Evolutionary conservation across 345 rosid genomes (phyloP).

Genomic region (Turritis glabra): DNA sequence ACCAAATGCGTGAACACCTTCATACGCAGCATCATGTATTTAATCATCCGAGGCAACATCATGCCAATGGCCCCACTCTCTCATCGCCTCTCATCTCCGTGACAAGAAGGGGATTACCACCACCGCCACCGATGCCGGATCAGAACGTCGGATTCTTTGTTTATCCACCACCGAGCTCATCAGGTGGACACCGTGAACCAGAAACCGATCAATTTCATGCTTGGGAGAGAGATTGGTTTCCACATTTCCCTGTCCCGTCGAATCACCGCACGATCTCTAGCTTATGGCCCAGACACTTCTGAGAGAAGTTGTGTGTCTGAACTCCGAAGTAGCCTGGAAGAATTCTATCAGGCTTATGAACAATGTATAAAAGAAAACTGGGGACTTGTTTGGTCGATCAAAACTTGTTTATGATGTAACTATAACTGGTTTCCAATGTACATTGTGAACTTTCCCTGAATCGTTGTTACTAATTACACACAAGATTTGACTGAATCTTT

Average conservation of each 20-base stretch:
- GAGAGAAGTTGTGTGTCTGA: conserved; percentile 20
- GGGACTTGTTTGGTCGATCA: conserved; percentile 29
- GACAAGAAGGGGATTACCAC: conserved; percentile 52
- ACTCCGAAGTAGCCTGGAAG: conserved; percentile 12
- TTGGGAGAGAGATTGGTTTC: conserved; percentile 48
- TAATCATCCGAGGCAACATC: conserved; percentile 51
- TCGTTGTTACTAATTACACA: neutral
- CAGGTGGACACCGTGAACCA: conserved; percentile 48
- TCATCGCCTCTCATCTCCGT: conserved; percentile 42
- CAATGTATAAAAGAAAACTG: conserved; percentile 39
- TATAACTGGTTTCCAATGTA: conserved; percentile 33
- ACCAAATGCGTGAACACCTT: conserved; percentile 49
- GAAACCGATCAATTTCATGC: conserved; percentile 38
- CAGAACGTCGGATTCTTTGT: conserved; percentile 50
- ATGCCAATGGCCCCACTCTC: conserved; percentile 44
- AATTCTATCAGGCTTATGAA: conserved; percentile 30
- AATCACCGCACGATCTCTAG: conserved; percentile 23
- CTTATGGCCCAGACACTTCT: conserved; percentile 40
- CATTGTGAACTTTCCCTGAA: conserved; percentile 29
- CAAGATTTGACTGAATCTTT: neutral
- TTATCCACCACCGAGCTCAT: conserved; percentile 50
- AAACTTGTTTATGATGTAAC: conserved; percentile 41
- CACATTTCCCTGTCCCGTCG: conserved; percentile 29
- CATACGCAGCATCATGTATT: conserved; percentile 46
- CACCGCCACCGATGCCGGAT: conserved; percentile 44